Conservation (phyloP, 768 basidiomycete species). For the Candolleomyces aberdarensis region DNA sequence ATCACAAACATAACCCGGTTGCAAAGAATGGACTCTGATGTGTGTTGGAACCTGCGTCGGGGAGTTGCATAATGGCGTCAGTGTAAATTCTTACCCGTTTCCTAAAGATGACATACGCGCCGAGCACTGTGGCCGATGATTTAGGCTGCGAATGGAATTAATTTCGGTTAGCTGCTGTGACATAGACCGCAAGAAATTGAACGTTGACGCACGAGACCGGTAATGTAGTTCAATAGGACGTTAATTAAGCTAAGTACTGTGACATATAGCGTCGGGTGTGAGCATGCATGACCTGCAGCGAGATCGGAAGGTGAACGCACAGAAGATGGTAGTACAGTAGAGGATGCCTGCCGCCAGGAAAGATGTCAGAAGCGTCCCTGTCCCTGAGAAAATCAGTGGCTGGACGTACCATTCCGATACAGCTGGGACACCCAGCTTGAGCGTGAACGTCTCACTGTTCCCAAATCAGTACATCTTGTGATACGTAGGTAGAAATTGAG, state of each 20-base stretch:
- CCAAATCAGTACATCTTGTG: neutral
- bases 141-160: neutral
- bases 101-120: neutral
- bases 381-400: no score
- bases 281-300: neutral
- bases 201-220: neutral
- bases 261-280: neutral
- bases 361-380: neutral
- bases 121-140: neutral
- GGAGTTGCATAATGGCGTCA: neutral
- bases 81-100: neutral
- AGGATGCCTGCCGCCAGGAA: neutral
- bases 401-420: conserved; percentile 2
- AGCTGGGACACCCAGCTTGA: conserved; percentile 2
- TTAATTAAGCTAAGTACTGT: neutral
- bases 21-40: conserved; percentile 6
- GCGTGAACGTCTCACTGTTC: neutral
- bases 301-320: neutral
- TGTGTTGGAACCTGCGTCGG: neutral
- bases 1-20: conserved; percentile 8
- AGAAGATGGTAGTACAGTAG: neutral
- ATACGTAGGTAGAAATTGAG: neutral
- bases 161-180: neutral
- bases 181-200: neutral
- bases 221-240: neutral